A percentile compares a stretch with the other conserved stretches of the same genome.
Evolutionary conservation across 1,284 basidiomycete species (phyloP).

Genomic region (Rhodotorula mucilaginosa): DNA sequence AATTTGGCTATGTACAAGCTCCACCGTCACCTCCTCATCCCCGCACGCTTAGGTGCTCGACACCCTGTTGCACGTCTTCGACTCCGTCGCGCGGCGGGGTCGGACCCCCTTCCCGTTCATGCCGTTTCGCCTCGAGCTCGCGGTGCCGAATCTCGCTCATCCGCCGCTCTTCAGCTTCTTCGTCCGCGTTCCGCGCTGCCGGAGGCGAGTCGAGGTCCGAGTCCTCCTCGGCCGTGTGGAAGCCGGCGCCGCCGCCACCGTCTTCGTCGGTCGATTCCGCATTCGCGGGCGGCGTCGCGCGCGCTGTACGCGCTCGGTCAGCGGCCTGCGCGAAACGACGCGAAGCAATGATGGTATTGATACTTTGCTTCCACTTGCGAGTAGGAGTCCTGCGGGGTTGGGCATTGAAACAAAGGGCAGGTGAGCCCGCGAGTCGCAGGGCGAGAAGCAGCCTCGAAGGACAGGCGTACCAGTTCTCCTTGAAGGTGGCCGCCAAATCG

Average conservation of each 20-base stretch:
- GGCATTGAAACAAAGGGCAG: no score
- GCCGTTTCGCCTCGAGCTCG: slow-evolving; percentile 10
- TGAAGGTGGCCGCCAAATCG: slow-evolving; percentile 67
- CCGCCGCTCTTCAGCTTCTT: background rate
- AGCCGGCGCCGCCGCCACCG: slow-evolving; percentile 18
- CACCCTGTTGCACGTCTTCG: background rate
- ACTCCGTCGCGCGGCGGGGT: slow-evolving; percentile 1
- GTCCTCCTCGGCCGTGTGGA: slow-evolving; percentile 31
- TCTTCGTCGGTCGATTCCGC: background rate
- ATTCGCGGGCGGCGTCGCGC: background rate
- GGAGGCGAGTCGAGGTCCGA: background rate
- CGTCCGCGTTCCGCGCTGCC: background rate
- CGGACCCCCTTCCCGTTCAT: slow-evolving; percentile 2
- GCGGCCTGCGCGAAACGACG: slow-evolving; percentile 23
- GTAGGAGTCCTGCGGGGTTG: slow-evolving; percentile 19
- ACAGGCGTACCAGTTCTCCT: slow-evolving; percentile 60
- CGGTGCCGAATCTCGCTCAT: background rate
- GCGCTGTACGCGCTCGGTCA: slow-evolving; percentile 3
- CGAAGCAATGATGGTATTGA: slow-evolving; percentile 34
- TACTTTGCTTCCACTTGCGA: slow-evolving; percentile 35
- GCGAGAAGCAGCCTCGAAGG: background rate
- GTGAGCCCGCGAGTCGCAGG: background rate
- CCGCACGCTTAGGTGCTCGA: slow-evolving; percentile 7
- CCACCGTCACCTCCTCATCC: background rate
- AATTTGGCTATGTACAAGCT: background rate